Evolutionary conservation across 2,329 filamentous ascomycete genomes (phyloP).

Genomic region (Colletotrichum filicis): DNA sequence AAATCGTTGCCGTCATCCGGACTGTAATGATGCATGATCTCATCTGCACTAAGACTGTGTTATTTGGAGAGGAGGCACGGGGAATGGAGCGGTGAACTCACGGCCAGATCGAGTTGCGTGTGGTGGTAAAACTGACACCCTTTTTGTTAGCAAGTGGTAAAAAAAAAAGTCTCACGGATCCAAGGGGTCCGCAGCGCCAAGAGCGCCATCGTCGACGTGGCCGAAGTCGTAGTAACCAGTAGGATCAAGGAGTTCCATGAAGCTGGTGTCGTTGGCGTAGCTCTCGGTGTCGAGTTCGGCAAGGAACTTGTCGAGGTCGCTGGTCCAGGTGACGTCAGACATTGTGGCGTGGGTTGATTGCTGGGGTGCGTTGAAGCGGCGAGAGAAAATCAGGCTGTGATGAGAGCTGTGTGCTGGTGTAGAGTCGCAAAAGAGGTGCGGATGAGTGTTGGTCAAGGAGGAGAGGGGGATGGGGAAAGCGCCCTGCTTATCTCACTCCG

Average conservation of each 20-base stretch:
- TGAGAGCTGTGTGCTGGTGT: background rate
- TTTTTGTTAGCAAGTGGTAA: slow-evolving; percentile 45
- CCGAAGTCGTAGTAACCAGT: slow-evolving; percentile 34
- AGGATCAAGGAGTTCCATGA: slow-evolving; percentile 11
- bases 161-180: slow-evolving; percentile 45
- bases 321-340: slow-evolving; percentile 37
- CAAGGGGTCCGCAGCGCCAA: slow-evolving; percentile 31
- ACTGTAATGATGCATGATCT: too few species aligned
- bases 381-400: slow-evolving; percentile 13
- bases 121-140: too few species aligned
- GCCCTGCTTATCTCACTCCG: slow-evolving; percentile 11
- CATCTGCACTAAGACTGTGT: too few species aligned
- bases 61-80: rapidly evolving
- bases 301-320: slow-evolving; percentile 29
- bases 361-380: slow-evolving; percentile 37
- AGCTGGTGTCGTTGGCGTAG: slow-evolving; percentile 24
- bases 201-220: background rate
- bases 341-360: slow-evolving; percentile 34
- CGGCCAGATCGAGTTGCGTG: too few species aligned
- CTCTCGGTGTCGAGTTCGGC: background rate
- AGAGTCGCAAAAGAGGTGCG: background rate
- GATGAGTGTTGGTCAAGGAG: background rate
- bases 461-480: too few species aligned
- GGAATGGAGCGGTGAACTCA: too few species aligned
- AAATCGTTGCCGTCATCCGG: too few species aligned